Conservation (phyloP, 2,329 filamentous ascomycete genomes). For the Penicillium hordei region DNA sequence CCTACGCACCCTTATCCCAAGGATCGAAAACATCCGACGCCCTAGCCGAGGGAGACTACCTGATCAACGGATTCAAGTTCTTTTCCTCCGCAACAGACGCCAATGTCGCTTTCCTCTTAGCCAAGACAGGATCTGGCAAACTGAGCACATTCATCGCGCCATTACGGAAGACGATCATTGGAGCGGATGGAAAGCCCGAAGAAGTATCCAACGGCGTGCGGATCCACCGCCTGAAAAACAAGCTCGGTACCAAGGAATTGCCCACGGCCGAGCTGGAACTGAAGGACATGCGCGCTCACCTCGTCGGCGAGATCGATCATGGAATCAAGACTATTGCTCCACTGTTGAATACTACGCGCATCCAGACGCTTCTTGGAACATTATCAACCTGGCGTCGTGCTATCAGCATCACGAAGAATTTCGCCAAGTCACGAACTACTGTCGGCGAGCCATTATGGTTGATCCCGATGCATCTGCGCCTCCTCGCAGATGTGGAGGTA, state of each 20-base stretch:
- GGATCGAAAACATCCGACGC: too few species aligned
- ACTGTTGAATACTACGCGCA: conserved; percentile 63
- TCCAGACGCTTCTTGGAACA: conserved; percentile 24
- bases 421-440: too few species aligned
- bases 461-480: too few species aligned
- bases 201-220: conserved; percentile 61
- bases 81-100: too few species aligned
- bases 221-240: conserved; percentile 70
- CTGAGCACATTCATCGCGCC: conserved; percentile 66
- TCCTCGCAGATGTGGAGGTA: too few species aligned
- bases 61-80: too few species aligned
- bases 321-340: conserved; percentile 68
- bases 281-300: conserved; percentile 61
- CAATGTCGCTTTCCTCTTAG: conserved; percentile 49
- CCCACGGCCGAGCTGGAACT: conserved; percentile 73
- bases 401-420: too few species aligned
- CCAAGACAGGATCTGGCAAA: conserved; percentile 54
- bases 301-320: conserved; percentile 64
- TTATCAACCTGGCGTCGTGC: too few species aligned
- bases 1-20: too few species aligned
- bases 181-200: conserved; percentile 9
- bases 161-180: conserved; percentile 46
- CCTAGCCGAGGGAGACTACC: too few species aligned
- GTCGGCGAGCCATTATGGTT: too few species aligned
- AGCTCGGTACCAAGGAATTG: conserved; percentile 61